Conservation (phyloP, 2,329 filamentous ascomycete species). For the Orbilia quercus region DNA sequence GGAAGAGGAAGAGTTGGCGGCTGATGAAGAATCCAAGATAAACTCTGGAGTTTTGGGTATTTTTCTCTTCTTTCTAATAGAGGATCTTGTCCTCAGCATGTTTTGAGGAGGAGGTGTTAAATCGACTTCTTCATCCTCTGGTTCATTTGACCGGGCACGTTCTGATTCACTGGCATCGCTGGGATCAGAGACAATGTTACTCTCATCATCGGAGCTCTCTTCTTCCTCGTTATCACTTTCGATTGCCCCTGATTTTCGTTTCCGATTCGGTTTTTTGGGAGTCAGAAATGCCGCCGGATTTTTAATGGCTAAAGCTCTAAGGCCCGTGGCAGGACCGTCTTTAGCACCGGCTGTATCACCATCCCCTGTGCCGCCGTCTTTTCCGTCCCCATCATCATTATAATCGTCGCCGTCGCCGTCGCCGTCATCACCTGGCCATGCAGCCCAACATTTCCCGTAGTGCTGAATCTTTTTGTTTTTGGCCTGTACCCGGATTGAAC, state of each 20-base stretch:
- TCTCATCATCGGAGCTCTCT: not conserved
- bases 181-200: not conserved
- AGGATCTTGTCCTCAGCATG: not conserved
- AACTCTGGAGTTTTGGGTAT: constrained; percentile 27
- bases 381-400: not conserved
- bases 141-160: not conserved
- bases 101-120: not conserved
- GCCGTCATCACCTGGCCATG: constrained; percentile 11
- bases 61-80: constrained; percentile 9
- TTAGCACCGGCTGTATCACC: not conserved
- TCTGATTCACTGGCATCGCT: not conserved
- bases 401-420: not conserved
- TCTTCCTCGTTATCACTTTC: not conserved
- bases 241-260: not conserved
- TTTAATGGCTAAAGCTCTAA: not conserved
- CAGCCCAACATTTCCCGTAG: constrained; percentile 21
- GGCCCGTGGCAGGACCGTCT: not conserved
- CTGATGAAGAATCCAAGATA: constrained; percentile 16
- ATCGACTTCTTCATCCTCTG: not conserved
- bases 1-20: not conserved
- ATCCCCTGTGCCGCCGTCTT: not conserved
- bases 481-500: not conserved
- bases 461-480: constrained; percentile 5
- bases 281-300: not conserved
- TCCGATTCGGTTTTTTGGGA: not conserved